These are phyloP conservation scores for Colletotrichum scovillei DNA, from an alignment of 2,329 filamentous ascomycete genomes.

Conservation along the genomic window DNA sequence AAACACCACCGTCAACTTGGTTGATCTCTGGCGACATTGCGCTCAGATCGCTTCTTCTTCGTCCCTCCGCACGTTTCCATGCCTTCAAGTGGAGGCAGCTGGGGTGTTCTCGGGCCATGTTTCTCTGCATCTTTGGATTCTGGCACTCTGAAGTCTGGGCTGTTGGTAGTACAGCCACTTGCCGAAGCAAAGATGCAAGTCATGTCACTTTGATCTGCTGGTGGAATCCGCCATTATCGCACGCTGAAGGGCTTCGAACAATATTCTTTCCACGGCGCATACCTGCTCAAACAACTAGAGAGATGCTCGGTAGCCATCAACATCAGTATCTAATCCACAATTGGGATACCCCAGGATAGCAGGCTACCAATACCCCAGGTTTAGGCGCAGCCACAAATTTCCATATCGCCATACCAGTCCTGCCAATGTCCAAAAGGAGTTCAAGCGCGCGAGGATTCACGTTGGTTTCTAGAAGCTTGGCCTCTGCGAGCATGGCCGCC, in stretches of 20 bases:
- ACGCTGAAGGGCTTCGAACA: background rate
- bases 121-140: background rate
- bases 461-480: slow-evolving; percentile 29
- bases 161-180: background rate
- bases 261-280: background rate
- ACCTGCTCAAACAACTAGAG: background rate
- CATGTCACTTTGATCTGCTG: background rate
- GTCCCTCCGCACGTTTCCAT: background rate
- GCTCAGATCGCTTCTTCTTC: slow-evolving; percentile 30
- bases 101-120: background rate
- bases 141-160: background rate
- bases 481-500: slow-evolving; percentile 20
- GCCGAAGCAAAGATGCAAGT: slow-evolving; percentile 4
- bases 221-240: background rate
- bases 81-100: background rate
- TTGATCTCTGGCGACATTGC: slow-evolving; percentile 16
- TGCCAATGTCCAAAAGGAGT: background rate
- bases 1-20: slow-evolving; percentile 2
- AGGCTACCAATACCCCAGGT: slow-evolving; percentile 1
- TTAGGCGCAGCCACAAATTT: slow-evolving; percentile 1
- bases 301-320: background rate
- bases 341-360: background rate
- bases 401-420: background rate
- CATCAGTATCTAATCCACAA: background rate
- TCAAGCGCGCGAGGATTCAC: background rate